Conservation (phyloP, 176 grass and related monocot genomes). For the Zizania latifolia region DNA sequence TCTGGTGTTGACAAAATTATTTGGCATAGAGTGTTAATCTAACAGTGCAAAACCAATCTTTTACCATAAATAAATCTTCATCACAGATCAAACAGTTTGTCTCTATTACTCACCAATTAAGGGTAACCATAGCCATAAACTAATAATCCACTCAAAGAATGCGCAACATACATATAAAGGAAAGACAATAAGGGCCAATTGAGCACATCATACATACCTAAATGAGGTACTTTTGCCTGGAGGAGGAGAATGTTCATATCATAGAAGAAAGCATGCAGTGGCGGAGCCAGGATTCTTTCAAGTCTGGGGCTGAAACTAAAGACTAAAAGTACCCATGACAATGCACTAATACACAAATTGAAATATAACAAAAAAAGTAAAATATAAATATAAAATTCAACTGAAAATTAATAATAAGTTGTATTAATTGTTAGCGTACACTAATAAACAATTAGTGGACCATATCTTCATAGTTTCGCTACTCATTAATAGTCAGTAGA, state of each 20-base stretch:
- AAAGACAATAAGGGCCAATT: not conserved
- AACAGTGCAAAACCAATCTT: not conserved
- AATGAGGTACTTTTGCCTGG: not conserved
- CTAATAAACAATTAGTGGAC: too few species aligned
- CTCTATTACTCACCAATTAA: not conserved
- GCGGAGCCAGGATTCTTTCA: too few species aligned
- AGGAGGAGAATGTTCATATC: not conserved
- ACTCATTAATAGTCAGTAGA: too few species aligned
- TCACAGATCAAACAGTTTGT: not conserved
- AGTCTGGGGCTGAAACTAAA: too few species aligned
- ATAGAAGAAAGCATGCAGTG: not conserved
- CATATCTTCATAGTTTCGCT: too few species aligned
- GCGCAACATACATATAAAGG: not conserved
- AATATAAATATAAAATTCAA: too few species aligned
- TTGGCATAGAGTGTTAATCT: not conserved
- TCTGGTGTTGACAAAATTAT: not conserved
- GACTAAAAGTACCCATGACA: too few species aligned
- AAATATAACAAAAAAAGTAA: too few species aligned
- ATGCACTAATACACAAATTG: too few species aligned
- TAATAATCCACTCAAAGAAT: not conserved
- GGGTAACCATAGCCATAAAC: not conserved
- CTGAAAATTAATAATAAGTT: too few species aligned
- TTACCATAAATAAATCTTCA: not conserved
- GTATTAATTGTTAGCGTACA: too few species aligned
- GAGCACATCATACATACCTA: not conserved